phyloP scores from a whole-genome alignment of 2,329 filamentous ascomycete genomes.

The Pezicula radicicola region DNA sequence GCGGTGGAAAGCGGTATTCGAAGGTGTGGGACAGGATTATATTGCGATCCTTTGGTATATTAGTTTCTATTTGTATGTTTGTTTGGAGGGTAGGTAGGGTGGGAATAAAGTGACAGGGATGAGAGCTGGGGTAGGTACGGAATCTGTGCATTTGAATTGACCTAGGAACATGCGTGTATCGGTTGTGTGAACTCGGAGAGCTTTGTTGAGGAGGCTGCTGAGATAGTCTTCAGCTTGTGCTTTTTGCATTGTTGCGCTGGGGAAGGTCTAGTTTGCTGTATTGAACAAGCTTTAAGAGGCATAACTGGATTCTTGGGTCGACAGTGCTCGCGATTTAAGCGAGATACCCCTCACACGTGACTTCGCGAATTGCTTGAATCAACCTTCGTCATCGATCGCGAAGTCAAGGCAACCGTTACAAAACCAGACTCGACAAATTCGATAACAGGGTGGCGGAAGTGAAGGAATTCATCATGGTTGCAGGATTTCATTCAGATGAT shows the following conservation, averaged over 20 bases:
- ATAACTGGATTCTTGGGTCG: too few relatives aligned
- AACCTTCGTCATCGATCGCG: too few relatives aligned
- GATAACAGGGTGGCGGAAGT: too few relatives aligned
- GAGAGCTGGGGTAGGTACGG: conserved; percentile 49
- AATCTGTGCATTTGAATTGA: conserved; percentile 91
- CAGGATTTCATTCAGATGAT: too few relatives aligned
- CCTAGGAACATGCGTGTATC: conserved; percentile 89
- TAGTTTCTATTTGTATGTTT: neutral
- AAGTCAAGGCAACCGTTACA: too few relatives aligned
- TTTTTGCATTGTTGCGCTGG: conserved; percentile 28
- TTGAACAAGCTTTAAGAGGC: too few relatives aligned
- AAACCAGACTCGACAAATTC: too few relatives aligned
- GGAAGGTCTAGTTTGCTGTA: too few relatives aligned
- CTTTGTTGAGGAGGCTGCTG: conserved; percentile 70
- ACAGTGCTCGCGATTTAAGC: too few relatives aligned
- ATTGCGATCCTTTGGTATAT: conserved; percentile 69
- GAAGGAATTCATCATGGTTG: neutral
- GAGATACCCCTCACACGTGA: too few relatives aligned
- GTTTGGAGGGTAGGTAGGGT: neutral
- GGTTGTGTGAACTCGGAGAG: conserved; percentile 73
- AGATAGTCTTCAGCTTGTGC: conserved; percentile 55
- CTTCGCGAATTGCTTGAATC: too few relatives aligned
- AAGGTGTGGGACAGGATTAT: conserved; percentile 82
- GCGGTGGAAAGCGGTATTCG: conserved; percentile 79
- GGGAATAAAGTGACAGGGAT: neutral